Evolutionary conservation across 306 rosid species (phyloP).

Genomic region (Glycyrrhiza uralensis): DNA sequence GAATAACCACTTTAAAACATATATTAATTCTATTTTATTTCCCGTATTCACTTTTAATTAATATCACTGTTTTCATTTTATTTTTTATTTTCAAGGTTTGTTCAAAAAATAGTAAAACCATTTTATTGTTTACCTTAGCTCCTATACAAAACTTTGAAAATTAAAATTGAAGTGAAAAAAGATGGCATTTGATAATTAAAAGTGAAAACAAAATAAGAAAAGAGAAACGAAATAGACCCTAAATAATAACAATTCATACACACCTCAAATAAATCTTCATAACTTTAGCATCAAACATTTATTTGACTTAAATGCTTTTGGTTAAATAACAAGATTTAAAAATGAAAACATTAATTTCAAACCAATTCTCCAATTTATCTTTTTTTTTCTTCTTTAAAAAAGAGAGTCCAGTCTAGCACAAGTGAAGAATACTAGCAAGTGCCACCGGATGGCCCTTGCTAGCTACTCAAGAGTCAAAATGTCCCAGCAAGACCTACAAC

Average conservation of each 20-base stretch:
- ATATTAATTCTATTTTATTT: too few species aligned
- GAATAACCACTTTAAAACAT: neutral
- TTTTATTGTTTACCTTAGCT: neutral
- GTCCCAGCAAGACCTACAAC: neutral
- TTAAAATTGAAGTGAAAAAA: neutral
- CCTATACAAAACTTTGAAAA: neutral
- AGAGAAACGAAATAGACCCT: neutral
- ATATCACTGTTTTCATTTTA: neutral
- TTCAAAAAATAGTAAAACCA: neutral
- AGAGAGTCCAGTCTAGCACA: neutral
- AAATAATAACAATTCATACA: neutral
- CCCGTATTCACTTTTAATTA: too few species aligned
- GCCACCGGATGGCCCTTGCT: neutral
- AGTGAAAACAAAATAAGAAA: neutral
- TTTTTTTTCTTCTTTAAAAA: neutral
- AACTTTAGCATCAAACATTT: neutral
- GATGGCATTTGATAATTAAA: neutral
- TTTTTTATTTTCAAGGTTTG: neutral
- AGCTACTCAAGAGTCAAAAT: neutral
- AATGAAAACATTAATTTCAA: neutral
- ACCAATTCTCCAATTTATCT: neutral
- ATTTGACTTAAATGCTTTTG: neutral
- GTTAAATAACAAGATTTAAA: neutral
- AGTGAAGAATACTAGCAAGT: neutral
- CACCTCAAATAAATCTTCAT: neutral